phyloP scores from a whole-genome alignment of 139 green algal genomes.

The Picochlorum costavermella region DNA sequence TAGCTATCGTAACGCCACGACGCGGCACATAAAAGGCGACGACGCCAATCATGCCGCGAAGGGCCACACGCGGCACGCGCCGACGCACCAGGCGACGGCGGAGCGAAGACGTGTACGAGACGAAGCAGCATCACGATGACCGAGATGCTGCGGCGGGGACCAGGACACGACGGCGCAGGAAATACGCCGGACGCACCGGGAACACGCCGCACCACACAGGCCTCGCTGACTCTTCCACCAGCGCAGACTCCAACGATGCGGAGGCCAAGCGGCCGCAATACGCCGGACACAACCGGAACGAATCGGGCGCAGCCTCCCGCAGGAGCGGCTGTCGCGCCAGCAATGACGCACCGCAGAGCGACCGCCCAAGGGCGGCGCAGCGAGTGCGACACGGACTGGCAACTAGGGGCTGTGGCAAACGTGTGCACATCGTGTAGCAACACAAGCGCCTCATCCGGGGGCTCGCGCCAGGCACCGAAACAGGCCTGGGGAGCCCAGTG shows the following conservation, averaged over 20 bases:
- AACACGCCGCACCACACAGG: conserved; percentile 1
- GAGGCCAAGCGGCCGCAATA: neutral
- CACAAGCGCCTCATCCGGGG: too few relatives aligned
- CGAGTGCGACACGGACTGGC: too few relatives aligned
- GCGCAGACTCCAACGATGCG: neutral
- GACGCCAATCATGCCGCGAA: conserved; percentile 22
- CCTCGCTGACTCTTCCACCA: neutral
- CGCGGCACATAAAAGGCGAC: too few relatives aligned
- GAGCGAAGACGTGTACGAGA: neutral
- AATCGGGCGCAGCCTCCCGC: too few relatives aligned
- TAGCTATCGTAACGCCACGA: conserved; percentile 41
- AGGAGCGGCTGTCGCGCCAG: too few relatives aligned
- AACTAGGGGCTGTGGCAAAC: too few relatives aligned
- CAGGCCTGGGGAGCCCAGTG: too few relatives aligned
- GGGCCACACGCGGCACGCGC: neutral
- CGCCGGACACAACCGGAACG: neutral
- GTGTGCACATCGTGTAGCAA: too few relatives aligned
- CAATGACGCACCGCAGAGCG: too few relatives aligned
- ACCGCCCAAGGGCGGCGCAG: too few relatives aligned
- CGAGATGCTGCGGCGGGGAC: neutral
- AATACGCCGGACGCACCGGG: neutral
- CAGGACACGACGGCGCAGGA: neutral
- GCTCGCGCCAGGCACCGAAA: too few relatives aligned
- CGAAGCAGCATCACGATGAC: neutral
- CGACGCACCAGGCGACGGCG: neutral